phyloP scores from a whole-genome alignment of 2,329 filamentous ascomycete genomes.

The Kalmusia sp. region DNA sequence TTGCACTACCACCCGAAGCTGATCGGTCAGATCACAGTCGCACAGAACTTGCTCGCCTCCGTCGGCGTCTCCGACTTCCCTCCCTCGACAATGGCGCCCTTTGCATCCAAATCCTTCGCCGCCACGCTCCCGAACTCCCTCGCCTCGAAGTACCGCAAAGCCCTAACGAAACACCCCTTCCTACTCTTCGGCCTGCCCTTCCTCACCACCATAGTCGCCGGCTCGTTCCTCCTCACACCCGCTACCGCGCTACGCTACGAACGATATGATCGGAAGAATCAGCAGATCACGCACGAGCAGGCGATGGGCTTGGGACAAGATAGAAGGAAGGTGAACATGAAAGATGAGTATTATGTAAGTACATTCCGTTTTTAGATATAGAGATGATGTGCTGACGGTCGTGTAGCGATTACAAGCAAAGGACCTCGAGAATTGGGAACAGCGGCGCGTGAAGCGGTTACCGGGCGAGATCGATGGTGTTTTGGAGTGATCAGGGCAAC shows the following conservation, averaged over 20 bases:
- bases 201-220: conserved; percentile 84
- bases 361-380: not conserved
- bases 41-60: not conserved
- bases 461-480: conserved; percentile 90
- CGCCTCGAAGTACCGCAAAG: conserved; percentile 76
- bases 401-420: conserved; percentile 79
- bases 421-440: conserved; percentile 95
- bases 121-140: conserved; percentile 65
- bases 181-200: conserved; percentile 94
- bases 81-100: conserved; percentile 54
- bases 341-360: conserved; percentile 86
- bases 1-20: not conserved
- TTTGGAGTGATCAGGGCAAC: conserved; percentile 49
- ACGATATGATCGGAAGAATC: conserved; percentile 86
- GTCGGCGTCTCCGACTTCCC: too few species aligned
- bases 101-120: conserved; percentile 65
- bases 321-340: conserved; percentile 76
- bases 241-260: conserved; percentile 95
- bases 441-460: conserved; percentile 89
- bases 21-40: too few species aligned
- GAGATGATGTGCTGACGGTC: conserved; percentile 16
- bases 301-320: conserved; percentile 79
- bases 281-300: conserved; percentile 84
- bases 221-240: conserved; percentile 92
- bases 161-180: conserved; percentile 83